Evolutionary conservation across 2,329 filamentous ascomycete genomes (phyloP).

Genomic region (Periconia digitata): DNA sequence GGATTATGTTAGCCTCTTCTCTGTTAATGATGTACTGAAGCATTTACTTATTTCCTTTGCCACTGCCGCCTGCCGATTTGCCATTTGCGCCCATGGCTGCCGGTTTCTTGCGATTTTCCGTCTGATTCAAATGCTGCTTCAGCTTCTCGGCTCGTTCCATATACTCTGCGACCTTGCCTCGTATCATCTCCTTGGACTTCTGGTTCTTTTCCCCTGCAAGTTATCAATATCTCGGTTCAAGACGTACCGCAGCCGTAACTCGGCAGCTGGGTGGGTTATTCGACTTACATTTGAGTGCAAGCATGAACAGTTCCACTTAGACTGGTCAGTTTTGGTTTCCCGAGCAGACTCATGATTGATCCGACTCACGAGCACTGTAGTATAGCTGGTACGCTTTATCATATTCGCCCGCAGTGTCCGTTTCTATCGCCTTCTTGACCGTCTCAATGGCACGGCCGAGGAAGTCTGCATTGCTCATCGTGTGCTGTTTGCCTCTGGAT

Average conservation of each 20-base stretch:
- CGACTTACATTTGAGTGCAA: constrained; percentile 80
- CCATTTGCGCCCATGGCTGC: constrained; percentile 74
- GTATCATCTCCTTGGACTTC: constrained; percentile 95
- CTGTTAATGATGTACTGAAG: not conserved
- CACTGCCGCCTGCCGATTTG: constrained; percentile 63
- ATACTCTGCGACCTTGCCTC: constrained; percentile 91
- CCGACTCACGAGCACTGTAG: constrained; percentile 68
- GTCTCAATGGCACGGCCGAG: constrained; percentile 93
- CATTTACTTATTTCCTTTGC: constrained; percentile 58
- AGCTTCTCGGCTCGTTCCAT: constrained; percentile 99
- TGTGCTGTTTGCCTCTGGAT: not conserved
- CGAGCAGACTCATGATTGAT: not conserved
- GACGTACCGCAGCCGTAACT: not conserved
- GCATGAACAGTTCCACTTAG: constrained; percentile 91
- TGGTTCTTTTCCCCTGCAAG: constrained; percentile 84
- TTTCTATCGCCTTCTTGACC: constrained; percentile 96
- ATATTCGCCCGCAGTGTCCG: constrained; percentile 93
- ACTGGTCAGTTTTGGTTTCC: constrained; percentile 15
- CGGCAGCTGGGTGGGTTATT: not conserved
- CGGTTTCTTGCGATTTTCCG: constrained; percentile 72
- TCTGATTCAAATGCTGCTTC: constrained; percentile 81
- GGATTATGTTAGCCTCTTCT: not conserved
- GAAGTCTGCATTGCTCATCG: constrained; percentile 95
- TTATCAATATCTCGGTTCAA: constrained; percentile 16
- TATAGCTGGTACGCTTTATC: constrained; percentile 96